These are phyloP conservation scores for Starmerella floricola DNA, from an alignment of 805 yeast genomes.

Conservation along the genomic window DNA sequence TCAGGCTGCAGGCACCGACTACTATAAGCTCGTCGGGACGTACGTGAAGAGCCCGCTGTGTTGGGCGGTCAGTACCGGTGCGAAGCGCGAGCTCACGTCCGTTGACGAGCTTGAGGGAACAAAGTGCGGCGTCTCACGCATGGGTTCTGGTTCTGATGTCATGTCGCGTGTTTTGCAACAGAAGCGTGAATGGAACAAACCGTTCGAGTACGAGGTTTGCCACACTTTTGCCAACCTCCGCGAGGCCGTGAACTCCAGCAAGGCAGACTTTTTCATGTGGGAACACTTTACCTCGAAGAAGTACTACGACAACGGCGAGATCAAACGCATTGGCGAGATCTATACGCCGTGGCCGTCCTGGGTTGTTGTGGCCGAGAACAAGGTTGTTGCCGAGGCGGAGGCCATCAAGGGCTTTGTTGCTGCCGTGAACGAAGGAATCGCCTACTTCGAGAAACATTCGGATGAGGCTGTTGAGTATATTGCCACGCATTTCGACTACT, in stretches of 20 bases:
- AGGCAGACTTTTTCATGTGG: constrained; percentile 86
- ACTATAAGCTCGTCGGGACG: constrained; percentile 61
- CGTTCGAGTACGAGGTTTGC: constrained; percentile 42
- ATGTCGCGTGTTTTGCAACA: constrained; percentile 78
- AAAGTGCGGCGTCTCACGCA: constrained; percentile 67
- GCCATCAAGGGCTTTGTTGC: constrained; percentile 34
- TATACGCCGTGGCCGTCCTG: constrained; percentile 97
- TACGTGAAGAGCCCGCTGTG: constrained; percentile 78
- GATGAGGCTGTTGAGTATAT: constrained; percentile 61
- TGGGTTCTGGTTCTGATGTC: constrained; percentile 84
- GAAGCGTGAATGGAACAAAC: constrained; percentile 38
- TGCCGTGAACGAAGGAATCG: constrained; percentile 56
- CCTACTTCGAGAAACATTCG: constrained; percentile 45
- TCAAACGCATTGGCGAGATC: constrained; percentile 73
- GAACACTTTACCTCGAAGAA: constrained; percentile 81
- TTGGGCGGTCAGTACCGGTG: constrained; percentile 83
- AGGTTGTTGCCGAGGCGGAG: constrained; percentile 28
- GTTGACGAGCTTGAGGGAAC: constrained; percentile 44
- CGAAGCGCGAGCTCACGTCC: constrained; percentile 41
- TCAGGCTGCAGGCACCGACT: constrained; percentile 53
- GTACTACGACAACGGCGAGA: constrained; percentile 68
- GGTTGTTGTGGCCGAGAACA: constrained; percentile 52
- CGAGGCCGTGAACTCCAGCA: constrained; percentile 56
- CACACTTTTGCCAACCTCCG: constrained; percentile 64
- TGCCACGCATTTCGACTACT: constrained; percentile 56